Conservation (phyloP, 2,329 filamentous ascomycete species). For the Rosellinia necatrix region DNA sequence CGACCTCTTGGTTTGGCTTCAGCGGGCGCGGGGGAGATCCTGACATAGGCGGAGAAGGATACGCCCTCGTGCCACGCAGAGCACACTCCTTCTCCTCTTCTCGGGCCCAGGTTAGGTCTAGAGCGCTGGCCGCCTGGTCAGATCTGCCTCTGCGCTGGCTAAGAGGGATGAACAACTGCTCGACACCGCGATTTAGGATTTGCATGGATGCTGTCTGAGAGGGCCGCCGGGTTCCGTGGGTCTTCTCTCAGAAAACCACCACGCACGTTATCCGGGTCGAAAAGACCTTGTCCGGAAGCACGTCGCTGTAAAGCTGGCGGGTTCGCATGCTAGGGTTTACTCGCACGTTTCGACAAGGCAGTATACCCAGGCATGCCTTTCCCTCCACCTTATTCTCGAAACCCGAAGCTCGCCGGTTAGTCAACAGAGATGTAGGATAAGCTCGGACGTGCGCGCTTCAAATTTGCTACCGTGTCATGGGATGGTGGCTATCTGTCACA, state of each 20-base stretch:
- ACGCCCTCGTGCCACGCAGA: constrained; percentile 62
- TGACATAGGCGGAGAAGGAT: constrained; percentile 77
- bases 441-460: constrained; percentile 13
- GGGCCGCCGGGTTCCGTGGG: constrained; percentile 36
- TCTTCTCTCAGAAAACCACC: constrained; percentile 35
- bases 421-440: constrained; percentile 23
- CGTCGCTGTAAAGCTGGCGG: constrained; percentile 20
- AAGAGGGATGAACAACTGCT: constrained; percentile 53
- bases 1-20: constrained; percentile 62
- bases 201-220: constrained; percentile 56
- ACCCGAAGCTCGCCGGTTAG: constrained; percentile 23
- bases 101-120: constrained; percentile 61
- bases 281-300: constrained; percentile 26
- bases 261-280: constrained; percentile 27
- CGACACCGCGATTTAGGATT: constrained; percentile 51
- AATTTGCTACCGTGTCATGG: constrained; percentile 17
- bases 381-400: constrained; percentile 18
- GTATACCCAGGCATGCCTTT: constrained; percentile 13
- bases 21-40: constrained; percentile 66
- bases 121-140: constrained; percentile 58
- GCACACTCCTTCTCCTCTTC: constrained; percentile 58
- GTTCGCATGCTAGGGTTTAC: constrained; percentile 33
- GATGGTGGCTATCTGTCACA: constrained; percentile 26
- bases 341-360: constrained; percentile 26
- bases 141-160: constrained; percentile 63